These are phyloP conservation scores for Emmonsiellopsis sp. DNA, from an alignment of 2,329 filamentous ascomycete genomes.

Conservation along the genomic window DNA sequence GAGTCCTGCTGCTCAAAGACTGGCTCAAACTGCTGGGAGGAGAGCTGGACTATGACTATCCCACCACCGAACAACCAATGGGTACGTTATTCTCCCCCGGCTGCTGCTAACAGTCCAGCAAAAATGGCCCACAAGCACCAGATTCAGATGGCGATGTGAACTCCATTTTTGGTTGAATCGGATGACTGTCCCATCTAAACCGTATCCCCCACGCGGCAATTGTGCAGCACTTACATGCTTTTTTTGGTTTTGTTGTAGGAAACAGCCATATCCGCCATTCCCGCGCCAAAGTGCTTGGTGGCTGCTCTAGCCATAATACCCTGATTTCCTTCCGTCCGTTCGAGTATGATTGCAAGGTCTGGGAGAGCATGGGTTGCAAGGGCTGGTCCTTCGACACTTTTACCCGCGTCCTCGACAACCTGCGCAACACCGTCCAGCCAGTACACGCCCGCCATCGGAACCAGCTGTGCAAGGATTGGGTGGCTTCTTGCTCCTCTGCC, in stretches of 20 bases:
- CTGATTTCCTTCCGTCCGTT: constrained; percentile 89
- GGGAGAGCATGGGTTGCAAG: constrained; percentile 71
- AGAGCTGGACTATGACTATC: constrained; percentile 85
- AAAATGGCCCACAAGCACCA: background rate
- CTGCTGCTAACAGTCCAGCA: constrained; percentile 1
- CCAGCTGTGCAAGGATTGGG: constrained; percentile 86
- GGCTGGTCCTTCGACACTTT: constrained; percentile 84
- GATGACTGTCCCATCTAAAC: background rate
- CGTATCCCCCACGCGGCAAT: background rate
- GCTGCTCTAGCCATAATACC: constrained; percentile 90
- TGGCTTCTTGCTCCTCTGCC: constrained; percentile 67
- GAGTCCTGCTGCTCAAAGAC: constrained; percentile 76
- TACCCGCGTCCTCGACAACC: constrained; percentile 69
- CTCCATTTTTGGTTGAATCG: background rate
- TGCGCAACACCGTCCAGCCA: constrained; percentile 84
- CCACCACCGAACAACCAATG: constrained; percentile 80
- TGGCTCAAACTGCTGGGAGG: constrained; percentile 80
- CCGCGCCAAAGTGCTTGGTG: constrained; percentile 82
- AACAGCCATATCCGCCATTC: constrained; percentile 91
- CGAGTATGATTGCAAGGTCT: constrained; percentile 76
- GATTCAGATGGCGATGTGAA: background rate
- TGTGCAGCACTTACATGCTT: background rate
- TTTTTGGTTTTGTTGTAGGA: constrained; percentile 39
- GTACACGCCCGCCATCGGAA: constrained; percentile 79
- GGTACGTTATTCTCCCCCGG: constrained; percentile 33